Conservation (phyloP, 805 yeast species). For the Sugiyamaella americana region DNA sequence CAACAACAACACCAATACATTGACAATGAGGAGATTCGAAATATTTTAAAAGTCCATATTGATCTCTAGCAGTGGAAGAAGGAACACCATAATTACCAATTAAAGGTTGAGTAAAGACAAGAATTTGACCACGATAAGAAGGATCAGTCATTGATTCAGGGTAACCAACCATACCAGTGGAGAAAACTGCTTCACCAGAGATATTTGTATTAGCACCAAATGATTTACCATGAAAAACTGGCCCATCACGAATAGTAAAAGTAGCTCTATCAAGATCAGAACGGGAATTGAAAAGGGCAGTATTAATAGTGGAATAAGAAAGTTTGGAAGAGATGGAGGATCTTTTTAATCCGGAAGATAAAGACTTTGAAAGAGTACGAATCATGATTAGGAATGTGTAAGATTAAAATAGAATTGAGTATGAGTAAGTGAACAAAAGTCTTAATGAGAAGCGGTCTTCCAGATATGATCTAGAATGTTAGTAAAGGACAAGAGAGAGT, state of each 20-base stretch:
- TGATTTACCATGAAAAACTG: slow-evolving; percentile 85
- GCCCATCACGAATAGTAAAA: slow-evolving; percentile 85
- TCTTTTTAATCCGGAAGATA: background rate
- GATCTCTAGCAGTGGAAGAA: slow-evolving; percentile 69
- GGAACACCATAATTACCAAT: slow-evolving; percentile 99
- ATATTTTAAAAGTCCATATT: slow-evolving; percentile 77
- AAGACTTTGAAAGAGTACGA: background rate
- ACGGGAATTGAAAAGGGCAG: background rate
- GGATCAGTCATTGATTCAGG: slow-evolving; percentile 99
- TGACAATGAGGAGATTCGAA: slow-evolving; percentile 89
- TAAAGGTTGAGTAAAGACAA: slow-evolving; percentile 94
- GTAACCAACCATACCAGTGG: slow-evolving; percentile 96
- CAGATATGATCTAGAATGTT: slow-evolving; percentile 39
- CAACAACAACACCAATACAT: slow-evolving; percentile 93
- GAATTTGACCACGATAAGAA: slow-evolving; percentile 92
- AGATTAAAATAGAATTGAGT: background rate
- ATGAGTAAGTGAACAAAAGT: background rate
- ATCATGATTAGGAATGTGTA: background rate
- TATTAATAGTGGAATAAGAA: background rate
- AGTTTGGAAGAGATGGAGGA: background rate
- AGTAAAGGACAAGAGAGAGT: too few relatives aligned
- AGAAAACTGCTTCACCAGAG: slow-evolving; percentile 96
- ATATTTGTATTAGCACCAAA: slow-evolving; percentile 92
- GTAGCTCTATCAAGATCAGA: slow-evolving; percentile 48
- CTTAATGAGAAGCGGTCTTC: slow-evolving; percentile 42